Conservation (phyloP, 2,329 filamentous ascomycete species). For the Raffaelea ambrosiae region DNA sequence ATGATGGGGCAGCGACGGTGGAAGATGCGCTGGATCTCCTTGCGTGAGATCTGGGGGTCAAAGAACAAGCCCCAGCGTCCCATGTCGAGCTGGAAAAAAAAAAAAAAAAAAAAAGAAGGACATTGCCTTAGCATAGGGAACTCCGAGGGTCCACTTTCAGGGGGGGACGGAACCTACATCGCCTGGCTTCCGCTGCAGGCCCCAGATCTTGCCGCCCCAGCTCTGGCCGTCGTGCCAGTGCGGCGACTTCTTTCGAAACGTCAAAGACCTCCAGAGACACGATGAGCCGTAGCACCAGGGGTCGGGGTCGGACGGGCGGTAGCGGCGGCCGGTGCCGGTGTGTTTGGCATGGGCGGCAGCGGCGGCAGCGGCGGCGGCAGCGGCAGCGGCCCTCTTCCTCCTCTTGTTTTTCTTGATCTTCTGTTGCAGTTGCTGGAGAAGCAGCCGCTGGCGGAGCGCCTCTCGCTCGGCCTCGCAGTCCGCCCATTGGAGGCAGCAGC, state of each 20-base stretch:
- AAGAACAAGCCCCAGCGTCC: constrained; percentile 9
- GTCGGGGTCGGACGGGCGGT: neutral
- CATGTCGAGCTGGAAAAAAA: neutral
- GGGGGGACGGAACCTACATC: neutral
- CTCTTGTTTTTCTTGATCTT: too few relatives aligned
- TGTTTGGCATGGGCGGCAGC: too few relatives aligned
- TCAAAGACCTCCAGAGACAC: neutral
- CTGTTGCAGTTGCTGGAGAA: too few relatives aligned
- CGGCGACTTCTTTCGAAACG: too few relatives aligned
- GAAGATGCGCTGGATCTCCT: constrained; percentile 4
- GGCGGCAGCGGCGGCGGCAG: too few relatives aligned
- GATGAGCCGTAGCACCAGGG: neutral
- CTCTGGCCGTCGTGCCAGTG: constrained; percentile 13
- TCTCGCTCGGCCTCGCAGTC: too few relatives aligned
- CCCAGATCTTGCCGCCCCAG: constrained; percentile 13
- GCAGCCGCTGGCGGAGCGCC: too few relatives aligned
- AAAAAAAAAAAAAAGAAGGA: neutral
- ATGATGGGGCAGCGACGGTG: neutral
- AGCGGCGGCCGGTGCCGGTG: too few relatives aligned
- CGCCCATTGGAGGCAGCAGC: too few relatives aligned
- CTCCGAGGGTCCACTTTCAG: too few relatives aligned
- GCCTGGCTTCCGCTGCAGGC: constrained; percentile 1
- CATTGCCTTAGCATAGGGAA: too few relatives aligned
- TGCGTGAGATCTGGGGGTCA: constrained; percentile 6
- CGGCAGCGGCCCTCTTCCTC: too few relatives aligned